Conservation (phyloP, 176 grass and related monocot species). For the Hyparrhenia diplandra region DNA sequence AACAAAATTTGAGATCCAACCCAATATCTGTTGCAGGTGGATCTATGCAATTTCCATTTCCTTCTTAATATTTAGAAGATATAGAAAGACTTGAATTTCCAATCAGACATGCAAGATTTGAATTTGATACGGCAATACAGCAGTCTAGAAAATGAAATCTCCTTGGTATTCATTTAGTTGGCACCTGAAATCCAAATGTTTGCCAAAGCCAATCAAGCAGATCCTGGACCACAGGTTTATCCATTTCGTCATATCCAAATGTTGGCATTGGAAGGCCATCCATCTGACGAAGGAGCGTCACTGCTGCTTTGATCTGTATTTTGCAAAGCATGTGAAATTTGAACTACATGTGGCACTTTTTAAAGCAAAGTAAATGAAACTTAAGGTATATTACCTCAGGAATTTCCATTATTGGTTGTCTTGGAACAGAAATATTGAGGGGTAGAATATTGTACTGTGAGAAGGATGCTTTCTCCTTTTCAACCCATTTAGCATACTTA, state of each 20-base stretch:
- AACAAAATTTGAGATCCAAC: background rate
- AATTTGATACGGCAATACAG: background rate
- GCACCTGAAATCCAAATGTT: slow-evolving; percentile 92
- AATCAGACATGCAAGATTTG: background rate
- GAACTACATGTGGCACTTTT: background rate
- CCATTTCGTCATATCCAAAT: slow-evolving; percentile 5
- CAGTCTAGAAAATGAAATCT: background rate
- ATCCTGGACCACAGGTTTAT: slow-evolving; percentile 31
- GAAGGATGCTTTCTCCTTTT: slow-evolving; percentile 70
- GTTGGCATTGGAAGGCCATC: slow-evolving; percentile 42
- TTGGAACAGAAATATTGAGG: slow-evolving; percentile 54
- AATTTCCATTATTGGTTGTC: slow-evolving; percentile 80
- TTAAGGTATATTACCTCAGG: slow-evolving; percentile 57
- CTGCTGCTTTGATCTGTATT: slow-evolving; percentile 84
- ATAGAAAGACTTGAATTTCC: background rate
- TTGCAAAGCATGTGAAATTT: slow-evolving; percentile 1
- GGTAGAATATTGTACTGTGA: slow-evolving; percentile 94
- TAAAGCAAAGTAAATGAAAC: slow-evolving; percentile 1
- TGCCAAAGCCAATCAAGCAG: slow-evolving; percentile 91
- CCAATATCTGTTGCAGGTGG: background rate
- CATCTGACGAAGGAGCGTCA: slow-evolving; percentile 38
- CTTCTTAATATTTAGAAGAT: background rate
- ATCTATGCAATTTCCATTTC: background rate
- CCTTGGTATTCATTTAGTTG: slow-evolving; percentile 9
- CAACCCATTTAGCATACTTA: slow-evolving; percentile 48